Conservation (phyloP, 257 asterid species). For the Lithospermum erythrorhizon region DNA sequence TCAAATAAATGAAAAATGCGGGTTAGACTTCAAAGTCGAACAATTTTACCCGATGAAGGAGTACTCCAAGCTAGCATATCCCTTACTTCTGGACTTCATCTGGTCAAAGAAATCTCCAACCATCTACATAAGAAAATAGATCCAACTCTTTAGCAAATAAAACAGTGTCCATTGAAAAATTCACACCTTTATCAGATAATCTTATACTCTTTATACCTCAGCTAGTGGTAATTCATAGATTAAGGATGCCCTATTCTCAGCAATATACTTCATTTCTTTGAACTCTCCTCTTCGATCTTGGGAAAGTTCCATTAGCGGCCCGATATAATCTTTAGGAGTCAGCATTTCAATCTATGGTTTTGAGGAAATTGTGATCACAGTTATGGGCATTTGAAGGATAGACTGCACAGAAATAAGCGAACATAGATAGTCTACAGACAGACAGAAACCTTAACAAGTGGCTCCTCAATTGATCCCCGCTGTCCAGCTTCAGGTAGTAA, state of each 20-base stretch:
- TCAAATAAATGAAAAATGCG: not conserved
- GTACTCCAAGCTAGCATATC: conserved; percentile 99
- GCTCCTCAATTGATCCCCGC: conserved; percentile 89
- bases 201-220: conserved; percentile 44
- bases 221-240: conserved; percentile 81
- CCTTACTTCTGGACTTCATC: conserved; percentile 94
- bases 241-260: conserved; percentile 76
- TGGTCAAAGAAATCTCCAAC: conserved; percentile 99
- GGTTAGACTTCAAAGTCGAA: conserved; percentile 6
- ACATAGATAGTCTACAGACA: conserved; percentile 5
- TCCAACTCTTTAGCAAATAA: conserved; percentile 2
- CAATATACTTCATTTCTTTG: conserved; percentile 83
- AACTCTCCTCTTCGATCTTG: conserved; percentile 96
- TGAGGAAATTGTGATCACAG: conserved; percentile 16
- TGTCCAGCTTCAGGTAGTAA: conserved; percentile 94
- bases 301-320: conserved; percentile 95
- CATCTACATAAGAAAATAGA: conserved; percentile 51
- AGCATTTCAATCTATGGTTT: conserved; percentile 75
- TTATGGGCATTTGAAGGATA: conserved; percentile 14
- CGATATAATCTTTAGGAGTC: conserved; percentile 90
- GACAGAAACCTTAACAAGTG: conserved; percentile 79
- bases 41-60: conserved; percentile 64
- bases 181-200: conserved; percentile 2
- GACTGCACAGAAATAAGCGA: conserved; percentile 5
- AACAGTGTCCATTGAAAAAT: not conserved